Evolutionary conservation across 371 early-diverging fungal genomes (phyloP).

Genomic region (Blakeslea trispora): DNA sequence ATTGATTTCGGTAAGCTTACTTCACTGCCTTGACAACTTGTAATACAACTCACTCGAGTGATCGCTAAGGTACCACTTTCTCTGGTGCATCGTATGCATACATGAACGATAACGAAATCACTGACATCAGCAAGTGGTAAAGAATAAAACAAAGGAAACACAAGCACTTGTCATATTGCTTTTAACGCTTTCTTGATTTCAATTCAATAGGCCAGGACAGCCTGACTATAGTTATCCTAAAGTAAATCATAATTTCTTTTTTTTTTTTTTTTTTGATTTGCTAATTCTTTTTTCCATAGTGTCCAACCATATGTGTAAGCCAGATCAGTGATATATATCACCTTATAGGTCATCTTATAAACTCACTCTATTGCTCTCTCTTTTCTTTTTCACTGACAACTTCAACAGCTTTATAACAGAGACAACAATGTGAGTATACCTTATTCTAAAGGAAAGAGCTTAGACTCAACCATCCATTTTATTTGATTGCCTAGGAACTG

Average conservation of each 20-base stretch:
- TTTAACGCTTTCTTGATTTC: too few species aligned
- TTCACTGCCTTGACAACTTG: too few species aligned
- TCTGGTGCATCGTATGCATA: constrained; percentile 60
- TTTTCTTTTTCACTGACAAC: background rate
- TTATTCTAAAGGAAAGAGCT: constrained; percentile 5
- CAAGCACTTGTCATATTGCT: too few species aligned
- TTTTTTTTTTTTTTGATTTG: background rate
- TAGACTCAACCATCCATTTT: too few species aligned
- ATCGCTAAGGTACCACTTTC: constrained; percentile 56
- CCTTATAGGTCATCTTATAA: too few species aligned
- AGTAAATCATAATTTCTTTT: too few species aligned
- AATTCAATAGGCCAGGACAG: constrained; percentile 53
- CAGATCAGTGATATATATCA: too few species aligned
- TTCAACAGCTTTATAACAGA: constrained; percentile 31
- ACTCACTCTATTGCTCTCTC: too few species aligned
- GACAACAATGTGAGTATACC: constrained; percentile 31
- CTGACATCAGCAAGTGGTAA: constrained; percentile 42
- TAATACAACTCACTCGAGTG: background rate
- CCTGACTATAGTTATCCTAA: constrained; percentile 45
- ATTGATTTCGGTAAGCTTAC: constrained; percentile 53
- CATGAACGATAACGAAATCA: constrained; percentile 38
- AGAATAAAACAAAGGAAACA: too few species aligned
- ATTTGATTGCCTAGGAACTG: constrained; percentile 27
- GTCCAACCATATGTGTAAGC: constrained; percentile 50
- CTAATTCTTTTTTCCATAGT: constrained; percentile 16